Base-by-base conservation (phyloP, 352 stramenopile genomes). In the Globisporangium spiculum region DNA sequence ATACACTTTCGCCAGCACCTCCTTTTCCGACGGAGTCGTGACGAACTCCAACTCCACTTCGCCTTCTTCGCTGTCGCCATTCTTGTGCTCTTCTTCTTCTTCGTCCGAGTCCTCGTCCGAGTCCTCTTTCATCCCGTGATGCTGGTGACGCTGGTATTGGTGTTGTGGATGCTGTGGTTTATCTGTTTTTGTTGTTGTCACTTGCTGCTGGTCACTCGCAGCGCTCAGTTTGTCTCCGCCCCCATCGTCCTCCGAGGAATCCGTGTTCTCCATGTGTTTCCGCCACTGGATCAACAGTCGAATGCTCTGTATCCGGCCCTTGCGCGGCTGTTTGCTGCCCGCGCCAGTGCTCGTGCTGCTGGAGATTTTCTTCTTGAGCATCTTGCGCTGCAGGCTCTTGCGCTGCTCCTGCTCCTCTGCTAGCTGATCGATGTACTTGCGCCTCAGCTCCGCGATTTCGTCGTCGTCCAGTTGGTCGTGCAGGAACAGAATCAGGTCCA, bases 271-370 rank as follows among this genome's bases (percentile, higher is more conserved):
- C 57, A 82, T 77, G 46, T 79, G 75, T 34, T 84, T 88, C 41
- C 61, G 80, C 85, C 85, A 93, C 63, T 93, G 80, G 22, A 93
- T 91, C 8, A 93, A 73, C 52, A 93, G 62, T 38, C 88, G 85
- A 64, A 93, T 88, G 60, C 76, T 88, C 67, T 91, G 75, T 62
- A 80, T 79, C 66, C 73, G 74, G 18, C 69, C 75, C 69, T 82
- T 86, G 18, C 77, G 76, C 9, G 68, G 63, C 44, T 72, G 63
- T 55, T 64, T 76, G 61, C 6, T 53, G 48, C n/a, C 60, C 59
- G 55, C 64, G 75, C 16, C 67, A 41, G 14, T 67, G 56, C 56
- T 22, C 53, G 63, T 76, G 63, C 44, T 83, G 63, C 8, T 38
- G 16, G 18, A 65, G 62, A 56, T 27, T 71, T 72, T 76, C 48